Evolutionary conservation across 306 rosid genomes (phyloP), one percentile per base, ranked within the genome.

Genomic region (Spatholobus suberectus): DNA sequence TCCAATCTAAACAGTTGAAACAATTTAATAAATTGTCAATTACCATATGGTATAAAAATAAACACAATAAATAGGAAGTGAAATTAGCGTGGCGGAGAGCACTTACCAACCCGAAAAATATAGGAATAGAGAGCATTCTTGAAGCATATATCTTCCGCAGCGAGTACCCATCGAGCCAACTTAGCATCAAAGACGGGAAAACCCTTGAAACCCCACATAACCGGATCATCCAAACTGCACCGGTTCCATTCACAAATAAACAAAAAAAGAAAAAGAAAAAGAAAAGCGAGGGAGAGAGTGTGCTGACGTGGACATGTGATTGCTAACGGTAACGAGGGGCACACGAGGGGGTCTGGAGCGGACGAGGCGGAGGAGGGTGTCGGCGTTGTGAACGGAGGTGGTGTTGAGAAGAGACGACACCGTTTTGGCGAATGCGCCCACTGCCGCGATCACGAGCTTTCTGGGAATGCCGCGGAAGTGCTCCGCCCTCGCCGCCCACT

Each of bases 121-220:
- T 92, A 93, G 0, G 96, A 92, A 68, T 82, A 69, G 18, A 90
- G 10, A 0, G 89, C 4, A 57, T 87, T 96, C 73, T 43, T 89
- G 58, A 96, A 93, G 85, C 99, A 96, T 11, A 96, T 93, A 70
- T 96, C 99, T 70, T 96, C 91, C 0, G 99, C 98, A n/a, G 98
- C 83, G 18, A 93, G 88, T 2, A 92, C 97, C 97, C 99, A 96
- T 32, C 99, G 83, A 47, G 86, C 88, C 38, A 89, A 75, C 12
- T 72, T 85, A 3, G 91, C 67, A 55, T 96, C 88, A 3, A 49
- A 79, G 51, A 75, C 73, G 12, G 99, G 97, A 54, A 93, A 96
- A 21, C 96, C 98, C 82, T 83, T 88, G 79, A 96, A 93, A 0
- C 93, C 98, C 99, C 99, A 96, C 88, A 96, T 77, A 9, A 84